Evolutionary conservation across 1,284 basidiomycete species (phyloP).

Genomic region (Vanrija humicola): DNA sequence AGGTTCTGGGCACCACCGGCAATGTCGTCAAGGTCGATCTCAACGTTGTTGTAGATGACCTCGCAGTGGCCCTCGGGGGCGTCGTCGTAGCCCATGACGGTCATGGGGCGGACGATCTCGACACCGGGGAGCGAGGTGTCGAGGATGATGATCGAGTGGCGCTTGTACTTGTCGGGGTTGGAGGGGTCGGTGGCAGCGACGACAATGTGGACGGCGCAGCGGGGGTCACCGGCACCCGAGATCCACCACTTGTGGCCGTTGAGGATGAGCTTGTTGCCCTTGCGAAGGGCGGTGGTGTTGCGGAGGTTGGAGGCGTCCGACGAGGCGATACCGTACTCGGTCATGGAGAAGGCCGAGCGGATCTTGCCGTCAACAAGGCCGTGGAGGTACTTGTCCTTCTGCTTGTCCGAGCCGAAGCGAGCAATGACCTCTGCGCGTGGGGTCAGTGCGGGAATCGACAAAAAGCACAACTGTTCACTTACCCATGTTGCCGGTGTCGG

Average conservation of each 20-base stretch:
- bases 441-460: constrained; percentile 10
- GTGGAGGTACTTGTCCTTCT: constrained; percentile 85
- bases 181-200: constrained; percentile 58
- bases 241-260: constrained; percentile 99
- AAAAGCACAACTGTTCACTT: constrained; percentile 17
- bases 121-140: constrained; percentile 84
- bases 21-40: constrained; percentile 64
- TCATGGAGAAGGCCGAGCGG: constrained; percentile 92
- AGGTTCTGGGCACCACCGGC: constrained; percentile 68
- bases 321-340: constrained; percentile 83
- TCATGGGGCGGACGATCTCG: constrained; percentile 84
- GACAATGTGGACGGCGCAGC: constrained; percentile 83
- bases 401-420: constrained; percentile 80
- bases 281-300: constrained; percentile 71
- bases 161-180: constrained; percentile 58
- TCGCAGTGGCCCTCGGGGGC: constrained; percentile 96
- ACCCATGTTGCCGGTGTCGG: constrained; percentile 96
- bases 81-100: constrained; percentile 89
- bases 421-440: constrained; percentile 79
- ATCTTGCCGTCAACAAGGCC: constrained; percentile 89
- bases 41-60: constrained; percentile 88
- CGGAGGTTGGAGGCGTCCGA: constrained; percentile 95
- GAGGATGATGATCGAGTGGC: constrained; percentile 92
- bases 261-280: constrained; percentile 85
- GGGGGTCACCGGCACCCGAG: constrained; percentile 91